Percentiles rank a stretch among this genome's conserved stretches.
Conservation (phyloP, 768 basidiomycete species). For the Phlegmacium glaucopus region DNA sequence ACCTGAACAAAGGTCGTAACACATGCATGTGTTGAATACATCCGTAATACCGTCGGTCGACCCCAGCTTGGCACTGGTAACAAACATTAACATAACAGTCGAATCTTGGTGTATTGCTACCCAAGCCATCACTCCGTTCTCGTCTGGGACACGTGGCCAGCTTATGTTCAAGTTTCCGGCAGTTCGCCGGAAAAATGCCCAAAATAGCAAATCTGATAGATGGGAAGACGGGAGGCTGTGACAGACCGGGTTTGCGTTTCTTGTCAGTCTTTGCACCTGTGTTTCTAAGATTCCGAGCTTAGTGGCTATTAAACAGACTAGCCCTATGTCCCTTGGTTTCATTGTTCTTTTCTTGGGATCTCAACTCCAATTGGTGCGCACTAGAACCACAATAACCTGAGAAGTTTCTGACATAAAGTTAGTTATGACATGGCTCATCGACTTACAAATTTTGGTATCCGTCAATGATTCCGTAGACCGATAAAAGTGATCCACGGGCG, state of each 20-base stretch:
- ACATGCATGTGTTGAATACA: too few species aligned
- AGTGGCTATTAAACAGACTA: conserved; percentile 12
- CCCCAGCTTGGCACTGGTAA: too few species aligned
- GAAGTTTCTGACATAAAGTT: conserved; percentile 8
- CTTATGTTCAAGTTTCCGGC: too few species aligned
- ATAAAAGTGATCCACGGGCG: conserved; percentile 31
- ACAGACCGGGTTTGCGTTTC: conserved; percentile 1
- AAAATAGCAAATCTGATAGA: too few species aligned
- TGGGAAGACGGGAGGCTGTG: conserved; percentile 11
- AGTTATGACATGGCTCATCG: conserved; percentile 26
- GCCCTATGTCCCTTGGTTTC: conserved; percentile 13
- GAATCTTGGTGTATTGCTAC: too few species aligned
- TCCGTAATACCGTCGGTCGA: too few species aligned
- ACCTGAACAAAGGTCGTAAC: too few species aligned
- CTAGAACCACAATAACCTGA: not conserved
- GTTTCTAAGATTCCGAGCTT: conserved; percentile 1
- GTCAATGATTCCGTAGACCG: conserved; percentile 32
- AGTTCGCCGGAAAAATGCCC: too few species aligned
- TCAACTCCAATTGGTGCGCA: not conserved
- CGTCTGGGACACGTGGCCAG: too few species aligned
- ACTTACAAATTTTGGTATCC: conserved; percentile 27
- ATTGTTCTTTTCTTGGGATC: conserved; percentile 7
- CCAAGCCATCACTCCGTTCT: too few species aligned
- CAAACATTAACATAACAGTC: too few species aligned
- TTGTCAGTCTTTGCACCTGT: too few species aligned